Evolutionary conservation across 495 filamentous ascomycete species (phyloP), one percentile per base, ranked within the genome.

Genomic region (Tuber magnatum): DNA sequence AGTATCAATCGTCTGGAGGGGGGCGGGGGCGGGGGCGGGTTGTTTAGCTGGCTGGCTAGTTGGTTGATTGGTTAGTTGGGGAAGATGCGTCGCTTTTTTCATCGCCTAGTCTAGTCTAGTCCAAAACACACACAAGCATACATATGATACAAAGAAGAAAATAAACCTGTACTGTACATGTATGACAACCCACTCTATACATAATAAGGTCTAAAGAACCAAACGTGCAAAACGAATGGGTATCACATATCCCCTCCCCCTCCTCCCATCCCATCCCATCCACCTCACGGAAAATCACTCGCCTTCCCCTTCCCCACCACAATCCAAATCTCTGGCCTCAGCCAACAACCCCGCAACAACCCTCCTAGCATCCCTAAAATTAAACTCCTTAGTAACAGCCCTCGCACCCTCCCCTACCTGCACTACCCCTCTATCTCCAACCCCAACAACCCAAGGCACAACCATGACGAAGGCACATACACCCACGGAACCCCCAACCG

Each of bases 331-430:
- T 28, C 56, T 32, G 18, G 14, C 28, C 56, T 2, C 56, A 16
- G n/a, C 56, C 56, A 65, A 35, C 56, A 65, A 65, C 28, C 56
- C 56, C 12, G 28, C 56, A 35, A 65, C 56, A 32, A 65, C 56
- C n/a, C 56, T 65, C 28, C 56, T 65, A 16, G 56, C 56, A 65
- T 65, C 56, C 56, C n/a, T 65, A 61, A 61, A 61, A 61, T 61
- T 12, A 61, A 61, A 61, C 10, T 61, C 51, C 51, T 32, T 61
- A 16, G 51, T 10, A 61, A 61, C 51, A 61, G 51, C 51, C 51
- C n/a, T 61, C 3, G 51, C 8, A 12, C 51, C 51, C 12, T 61
- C 51, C n/a, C 51, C 51, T 4, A 32, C n/a, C n/a, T 28, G 24
- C n/a, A 61, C n/a, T 28, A 1, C 28, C 42, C 12, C 42, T 14